Conservation (phyloP, 768 basidiomycete genomes). For the Mrakia gelida region DNA sequence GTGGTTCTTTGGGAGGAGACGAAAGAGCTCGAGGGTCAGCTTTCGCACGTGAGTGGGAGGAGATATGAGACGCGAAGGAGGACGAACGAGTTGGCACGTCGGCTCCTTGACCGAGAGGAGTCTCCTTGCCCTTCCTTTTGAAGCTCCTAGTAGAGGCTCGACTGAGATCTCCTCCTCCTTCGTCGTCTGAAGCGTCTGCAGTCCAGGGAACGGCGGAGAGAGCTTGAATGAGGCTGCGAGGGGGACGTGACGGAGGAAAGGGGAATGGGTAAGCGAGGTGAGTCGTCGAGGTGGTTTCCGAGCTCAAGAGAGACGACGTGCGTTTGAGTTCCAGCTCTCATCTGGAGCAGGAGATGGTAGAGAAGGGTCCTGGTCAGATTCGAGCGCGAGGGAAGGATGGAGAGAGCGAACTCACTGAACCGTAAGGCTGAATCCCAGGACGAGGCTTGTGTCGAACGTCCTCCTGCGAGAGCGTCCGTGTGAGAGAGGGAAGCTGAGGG, state of each 20-base stretch:
- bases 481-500: neutral
- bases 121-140: constrained; percentile 9
- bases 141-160: neutral
- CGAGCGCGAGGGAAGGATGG: neutral
- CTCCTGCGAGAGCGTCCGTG: neutral
- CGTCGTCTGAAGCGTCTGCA: constrained; percentile 8
- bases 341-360: neutral
- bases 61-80: neutral
- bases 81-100: neutral
- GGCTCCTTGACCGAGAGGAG: neutral
- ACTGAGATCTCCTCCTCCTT: neutral
- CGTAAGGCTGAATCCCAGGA: neutral
- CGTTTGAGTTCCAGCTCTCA: constrained; percentile 22
- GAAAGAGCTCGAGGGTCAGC: neutral
- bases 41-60: neutral
- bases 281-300: no score
- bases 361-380: neutral
- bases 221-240: constrained; percentile 26
- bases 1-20: neutral
- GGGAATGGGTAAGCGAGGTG: neutral
- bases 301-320: neutral
- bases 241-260: neutral
- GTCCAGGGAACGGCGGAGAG: constrained; percentile 28
- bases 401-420: neutral
- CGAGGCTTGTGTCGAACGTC: neutral